Conservation (phyloP, 805 yeast genomes). For the Ogataea haglerorum region DNA sequence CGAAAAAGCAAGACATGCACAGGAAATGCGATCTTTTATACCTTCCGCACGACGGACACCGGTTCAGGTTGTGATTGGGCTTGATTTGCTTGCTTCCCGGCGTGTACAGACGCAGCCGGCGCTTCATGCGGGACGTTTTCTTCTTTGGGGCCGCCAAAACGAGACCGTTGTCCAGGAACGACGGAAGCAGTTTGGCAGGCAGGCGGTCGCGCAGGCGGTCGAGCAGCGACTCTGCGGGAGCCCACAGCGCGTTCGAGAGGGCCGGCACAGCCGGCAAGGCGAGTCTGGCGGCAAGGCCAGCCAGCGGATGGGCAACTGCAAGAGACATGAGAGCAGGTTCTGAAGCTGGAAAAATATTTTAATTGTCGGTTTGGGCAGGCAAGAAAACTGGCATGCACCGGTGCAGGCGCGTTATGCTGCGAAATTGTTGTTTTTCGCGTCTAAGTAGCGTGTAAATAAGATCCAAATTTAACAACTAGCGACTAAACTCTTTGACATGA, state of each 20-base stretch:
- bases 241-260: conserved; percentile 2
- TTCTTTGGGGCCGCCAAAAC: conserved; percentile 91
- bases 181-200: conserved; percentile 29
- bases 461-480: conserved; percentile 1
- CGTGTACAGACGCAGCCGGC: conserved; percentile 77
- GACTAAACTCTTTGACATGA: conserved; percentile 1
- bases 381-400: not conserved
- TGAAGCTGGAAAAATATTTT: not conserved
- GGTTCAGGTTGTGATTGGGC: conserved; percentile 68
- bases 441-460: conserved; percentile 11
- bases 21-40: conserved; percentile 85
- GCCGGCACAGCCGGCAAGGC: conserved; percentile 6
- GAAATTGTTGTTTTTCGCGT: conserved; percentile 6
- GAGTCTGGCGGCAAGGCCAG: conserved; percentile 1
- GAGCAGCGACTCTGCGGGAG: conserved; percentile 1
- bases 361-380: not conserved
- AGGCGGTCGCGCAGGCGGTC: conserved; percentile 4
- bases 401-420: conserved; percentile 1
- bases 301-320: conserved; percentile 6
- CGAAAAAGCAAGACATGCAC: conserved; percentile 89
- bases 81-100: conserved; percentile 80
- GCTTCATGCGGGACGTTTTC: conserved; percentile 82
- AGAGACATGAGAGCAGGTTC: conserved; percentile 9
- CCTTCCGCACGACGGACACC: conserved; percentile 96
- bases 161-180: conserved; percentile 63